Evolutionary conservation across 805 yeast genomes (phyloP), one percentile per base, ranked within the genome.

Genomic region (Spathaspora girioi): DNA sequence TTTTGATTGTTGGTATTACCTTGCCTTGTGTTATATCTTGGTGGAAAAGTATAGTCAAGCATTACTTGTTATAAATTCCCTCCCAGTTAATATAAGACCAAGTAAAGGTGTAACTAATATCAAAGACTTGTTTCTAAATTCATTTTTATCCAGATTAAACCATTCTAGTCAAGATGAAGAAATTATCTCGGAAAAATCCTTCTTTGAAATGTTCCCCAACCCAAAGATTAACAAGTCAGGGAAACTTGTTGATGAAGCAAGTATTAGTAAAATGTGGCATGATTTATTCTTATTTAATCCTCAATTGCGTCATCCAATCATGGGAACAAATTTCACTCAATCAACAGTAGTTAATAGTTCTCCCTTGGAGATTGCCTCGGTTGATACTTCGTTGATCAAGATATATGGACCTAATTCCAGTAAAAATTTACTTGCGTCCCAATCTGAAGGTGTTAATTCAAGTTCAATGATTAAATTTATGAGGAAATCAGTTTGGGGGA

Each of bases 1-100:
- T 63, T 89, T 85, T 62, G 79, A 77, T 48, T 71, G 86, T 27
- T 89, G 97, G 97, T 80, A 79, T 52, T 70, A 73, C 38, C 70
- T 89, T 43, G 79, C 87, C 5, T 72, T 82, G 54, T 78, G 82
- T 35, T 84, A 89, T 59, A 76, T 86, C 17, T 66, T 83, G 38
- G 68, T 61, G 45, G 79, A 76, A 46, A 82, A 88, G 60, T 81
- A 74, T 56, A 71, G 73, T 40, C 74, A 71, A 54, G 96, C 96
- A 0, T 68, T 90, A 41, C 62, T 82, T 40, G 77, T 92, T 0
- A 70, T 89, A 55, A 90, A 90, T 62, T 80, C 90, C 1, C 78
- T 89, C 45, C 96, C 96, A 7, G 59, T 75, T 76, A 3, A 65
- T 14, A 19, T 41, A 11, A 40, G 40, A 18, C 17, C 40, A 45